Percentiles rank a stretch among this genome's conserved stretches.
These are phyloP conservation scores for Penicillium sp. DNA, from an alignment of 2,329 filamentous ascomycete genomes.

Conservation along the genomic window DNA sequence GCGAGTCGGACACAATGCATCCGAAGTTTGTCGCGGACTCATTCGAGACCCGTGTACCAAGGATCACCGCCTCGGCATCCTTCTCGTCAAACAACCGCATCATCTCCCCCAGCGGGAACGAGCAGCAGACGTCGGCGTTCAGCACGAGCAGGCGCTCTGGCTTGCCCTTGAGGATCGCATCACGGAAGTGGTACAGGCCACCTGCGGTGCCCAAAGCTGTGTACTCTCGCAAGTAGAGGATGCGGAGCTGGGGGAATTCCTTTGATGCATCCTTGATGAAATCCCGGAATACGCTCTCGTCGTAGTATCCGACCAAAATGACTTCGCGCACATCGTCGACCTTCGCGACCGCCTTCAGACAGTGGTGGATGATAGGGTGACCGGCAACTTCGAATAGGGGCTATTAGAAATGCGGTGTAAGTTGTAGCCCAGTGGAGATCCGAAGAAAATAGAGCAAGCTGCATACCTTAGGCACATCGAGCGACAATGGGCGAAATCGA, in stretches of 20 bases:
- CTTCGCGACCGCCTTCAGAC: conserved; percentile 84
- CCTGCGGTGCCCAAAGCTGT: conserved; percentile 92
- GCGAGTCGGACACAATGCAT: conserved; percentile 91
- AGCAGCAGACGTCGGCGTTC: conserved; percentile 98
- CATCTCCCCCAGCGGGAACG: conserved; percentile 95
- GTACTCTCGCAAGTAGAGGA: conserved; percentile 97
- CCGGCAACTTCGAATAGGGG: conserved; percentile 97
- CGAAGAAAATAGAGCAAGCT: conserved; percentile 6
- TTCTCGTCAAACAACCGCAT: conserved; percentile 89
- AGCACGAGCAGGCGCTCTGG: conserved; percentile 95
- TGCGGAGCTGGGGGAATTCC: conserved; percentile 81
- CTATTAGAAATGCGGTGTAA: conserved; percentile 44
- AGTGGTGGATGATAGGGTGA: conserved; percentile 98
- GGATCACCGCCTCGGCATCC: conserved; percentile 92
- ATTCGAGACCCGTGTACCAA: conserved; percentile 85
- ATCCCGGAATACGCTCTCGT: conserved; percentile 93
- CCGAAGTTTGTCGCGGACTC: conserved; percentile 95
- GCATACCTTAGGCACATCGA: conserved; percentile 87
- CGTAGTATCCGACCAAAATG: conserved; percentile 97
- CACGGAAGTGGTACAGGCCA: conserved; percentile 97
- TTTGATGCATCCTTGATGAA: conserved; percentile 89
- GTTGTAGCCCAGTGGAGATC: background rate
- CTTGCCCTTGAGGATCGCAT: conserved; percentile 93
- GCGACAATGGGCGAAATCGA: conserved; percentile 86
- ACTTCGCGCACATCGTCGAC: conserved; percentile 93